Percentiles rank a stretch among this genome's conserved stretches.
Evolutionary conservation across 2,329 filamentous ascomycete species (phyloP).

Genomic region (Hypoxylon sp.): DNA sequence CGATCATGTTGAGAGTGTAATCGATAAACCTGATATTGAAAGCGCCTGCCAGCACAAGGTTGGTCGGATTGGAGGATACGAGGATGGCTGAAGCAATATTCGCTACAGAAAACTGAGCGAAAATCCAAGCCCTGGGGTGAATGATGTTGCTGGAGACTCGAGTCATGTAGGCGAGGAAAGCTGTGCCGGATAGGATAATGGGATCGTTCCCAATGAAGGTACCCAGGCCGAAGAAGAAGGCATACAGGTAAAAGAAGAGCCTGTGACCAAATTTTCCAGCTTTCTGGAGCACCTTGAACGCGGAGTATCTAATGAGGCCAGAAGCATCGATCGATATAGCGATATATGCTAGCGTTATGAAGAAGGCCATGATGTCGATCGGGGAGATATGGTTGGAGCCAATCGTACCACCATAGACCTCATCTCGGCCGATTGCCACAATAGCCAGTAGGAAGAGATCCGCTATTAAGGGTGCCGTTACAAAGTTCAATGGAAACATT

Average conservation of each 20-base stretch:
- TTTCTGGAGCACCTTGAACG: conserved; percentile 78
- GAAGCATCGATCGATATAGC: conserved; percentile 84
- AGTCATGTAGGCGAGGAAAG: conserved; percentile 84
- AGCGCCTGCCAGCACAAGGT: conserved; percentile 80
- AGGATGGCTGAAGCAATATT: conserved; percentile 83
- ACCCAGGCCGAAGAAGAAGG: conserved; percentile 78
- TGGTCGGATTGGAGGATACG: conserved; percentile 84
- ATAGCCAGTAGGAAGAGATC: conserved; percentile 81
- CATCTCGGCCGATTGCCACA: conserved; percentile 73
- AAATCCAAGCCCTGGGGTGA: conserved; percentile 80
- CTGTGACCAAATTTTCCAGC: conserved; percentile 76
- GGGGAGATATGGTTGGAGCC: conserved; percentile 76
- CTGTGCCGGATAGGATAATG: conserved; percentile 80
- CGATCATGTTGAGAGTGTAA: conserved; percentile 84
- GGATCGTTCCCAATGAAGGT: conserved; percentile 82
- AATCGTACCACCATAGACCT: conserved; percentile 78
- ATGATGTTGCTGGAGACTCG: conserved; percentile 80
- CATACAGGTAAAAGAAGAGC: conserved; percentile 80
- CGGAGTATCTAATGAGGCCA: conserved; percentile 77
- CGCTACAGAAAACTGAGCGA: conserved; percentile 78
- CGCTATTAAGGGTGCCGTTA: conserved; percentile 78
- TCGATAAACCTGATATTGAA: conserved; percentile 80
- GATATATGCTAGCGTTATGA: conserved; percentile 81
- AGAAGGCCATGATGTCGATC: conserved; percentile 82
- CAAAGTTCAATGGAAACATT: conserved; percentile 76